These are phyloP conservation scores for Fusarium austroafricanum DNA, from an alignment of 2,329 filamentous ascomycete genomes.

Conservation along the genomic window DNA sequence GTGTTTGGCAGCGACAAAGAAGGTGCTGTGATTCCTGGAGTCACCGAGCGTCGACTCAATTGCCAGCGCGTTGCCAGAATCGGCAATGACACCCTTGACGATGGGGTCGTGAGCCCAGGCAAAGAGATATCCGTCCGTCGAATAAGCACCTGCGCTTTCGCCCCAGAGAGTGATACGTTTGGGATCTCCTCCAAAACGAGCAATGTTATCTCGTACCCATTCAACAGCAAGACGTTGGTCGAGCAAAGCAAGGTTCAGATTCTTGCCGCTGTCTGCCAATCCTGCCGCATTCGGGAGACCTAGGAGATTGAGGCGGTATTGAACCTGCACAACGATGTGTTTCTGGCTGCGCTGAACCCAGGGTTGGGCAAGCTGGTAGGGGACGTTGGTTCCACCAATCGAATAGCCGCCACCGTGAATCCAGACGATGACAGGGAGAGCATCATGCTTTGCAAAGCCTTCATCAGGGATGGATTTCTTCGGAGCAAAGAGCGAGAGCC, in stretches of 20 bases:
- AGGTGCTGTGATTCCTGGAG: slow-evolving; percentile 17
- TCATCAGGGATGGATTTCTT: background rate
- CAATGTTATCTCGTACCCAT: slow-evolving; percentile 36
- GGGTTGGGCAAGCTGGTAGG: slow-evolving; percentile 23
- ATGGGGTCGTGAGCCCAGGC: slow-evolving; percentile 30
- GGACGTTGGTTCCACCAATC: slow-evolving; percentile 23
- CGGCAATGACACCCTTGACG: slow-evolving; percentile 28
- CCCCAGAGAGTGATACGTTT: slow-evolving; percentile 36
- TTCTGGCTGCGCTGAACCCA: slow-evolving; percentile 37
- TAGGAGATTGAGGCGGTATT: slow-evolving; percentile 34
- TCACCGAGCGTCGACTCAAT: slow-evolving; percentile 14
- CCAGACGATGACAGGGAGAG: slow-evolving; percentile 27
- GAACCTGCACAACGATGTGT: slow-evolving; percentile 33
- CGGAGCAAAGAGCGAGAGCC: slow-evolving; percentile 28
- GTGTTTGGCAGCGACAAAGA: slow-evolving; percentile 12
- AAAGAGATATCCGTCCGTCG: slow-evolving; percentile 31
- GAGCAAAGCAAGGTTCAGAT: slow-evolving; percentile 31
- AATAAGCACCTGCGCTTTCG: slow-evolving; percentile 33
- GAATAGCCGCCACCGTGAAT: slow-evolving; percentile 24
- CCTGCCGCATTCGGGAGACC: slow-evolving; percentile 28
- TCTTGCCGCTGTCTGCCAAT: background rate
- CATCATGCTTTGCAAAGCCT: fast-evolving
- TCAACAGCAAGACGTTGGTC: slow-evolving; percentile 38
- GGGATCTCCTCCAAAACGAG: slow-evolving; percentile 33
- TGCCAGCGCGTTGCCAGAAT: slow-evolving; percentile 33